Evolutionary conservation across 805 yeast genomes (phyloP).

Genomic region (Kazachstania viticola): DNA sequence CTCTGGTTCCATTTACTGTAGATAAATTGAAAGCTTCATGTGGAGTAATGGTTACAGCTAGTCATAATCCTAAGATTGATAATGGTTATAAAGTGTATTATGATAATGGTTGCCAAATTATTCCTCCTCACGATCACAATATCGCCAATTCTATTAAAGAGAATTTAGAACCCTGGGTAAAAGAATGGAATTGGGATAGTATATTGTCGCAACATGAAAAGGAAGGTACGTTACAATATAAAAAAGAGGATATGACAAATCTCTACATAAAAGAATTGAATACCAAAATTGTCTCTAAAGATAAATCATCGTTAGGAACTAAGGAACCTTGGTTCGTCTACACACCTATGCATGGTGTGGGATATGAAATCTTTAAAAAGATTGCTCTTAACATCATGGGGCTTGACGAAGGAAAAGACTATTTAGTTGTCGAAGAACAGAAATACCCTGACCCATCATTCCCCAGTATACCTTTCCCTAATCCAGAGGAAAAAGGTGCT

Average conservation of each 20-base stretch:
- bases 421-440: slow-evolving; percentile 48
- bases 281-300: not conserved
- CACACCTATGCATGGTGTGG: slow-evolving; percentile 96
- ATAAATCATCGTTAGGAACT: not conserved
- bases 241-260: slow-evolving; percentile 32
- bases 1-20: slow-evolving; percentile 82
- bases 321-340: slow-evolving; percentile 46
- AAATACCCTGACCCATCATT: slow-evolving; percentile 72
- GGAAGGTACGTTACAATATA: slow-evolving; percentile 25
- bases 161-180: slow-evolving; percentile 50
- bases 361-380: slow-evolving; percentile 45
- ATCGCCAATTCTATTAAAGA: slow-evolving; percentile 55
- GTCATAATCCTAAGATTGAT: slow-evolving; percentile 75
- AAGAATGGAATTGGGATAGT: slow-evolving; percentile 37
- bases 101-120: slow-evolving; percentile 88
- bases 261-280: slow-evolving; percentile 31
- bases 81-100: slow-evolving; percentile 94
- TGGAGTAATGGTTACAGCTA: slow-evolving; percentile 91
- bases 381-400: slow-evolving; percentile 23
- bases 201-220: slow-evolving; percentile 26
- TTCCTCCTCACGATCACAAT: slow-evolving; percentile 75
- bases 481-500: slow-evolving; percentile 94
- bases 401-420: slow-evolving; percentile 28
- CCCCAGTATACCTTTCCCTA: slow-evolving; percentile 80
- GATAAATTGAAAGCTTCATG: slow-evolving; percentile 50